These are phyloP conservation scores for Citeromyces hawaiiensis DNA, from an alignment of 1,139 yeast genomes.

Conservation along the genomic window DNA sequence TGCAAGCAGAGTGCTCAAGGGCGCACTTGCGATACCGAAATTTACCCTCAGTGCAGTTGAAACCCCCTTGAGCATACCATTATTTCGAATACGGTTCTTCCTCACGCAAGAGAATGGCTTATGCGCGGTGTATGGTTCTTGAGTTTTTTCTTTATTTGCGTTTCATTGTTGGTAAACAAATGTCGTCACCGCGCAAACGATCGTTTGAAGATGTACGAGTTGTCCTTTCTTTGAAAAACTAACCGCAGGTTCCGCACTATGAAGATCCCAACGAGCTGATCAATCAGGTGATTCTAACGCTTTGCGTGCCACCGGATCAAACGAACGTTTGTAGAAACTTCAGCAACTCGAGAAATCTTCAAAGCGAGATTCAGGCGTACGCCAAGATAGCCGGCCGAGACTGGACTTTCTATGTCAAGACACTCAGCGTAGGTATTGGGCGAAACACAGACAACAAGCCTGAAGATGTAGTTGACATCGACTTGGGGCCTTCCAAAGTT, in stretches of 20 bases:
- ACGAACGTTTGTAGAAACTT: constrained; percentile 30
- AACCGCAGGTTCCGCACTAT: constrained; percentile 10
- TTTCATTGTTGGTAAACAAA: background rate
- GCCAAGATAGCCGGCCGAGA: constrained; percentile 89
- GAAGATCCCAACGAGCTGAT: constrained; percentile 40
- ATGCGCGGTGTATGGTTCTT: background rate
- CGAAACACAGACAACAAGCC: constrained; percentile 52
- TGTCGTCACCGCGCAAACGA: constrained; percentile 2
- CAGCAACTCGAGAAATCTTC: constrained; percentile 61
- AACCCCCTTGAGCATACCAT: too few relatives aligned
- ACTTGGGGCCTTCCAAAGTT: constrained; percentile 92
- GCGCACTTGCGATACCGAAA: too few relatives aligned
- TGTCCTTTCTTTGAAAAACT: background rate
- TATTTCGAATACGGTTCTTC: too few relatives aligned
- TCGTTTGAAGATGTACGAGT: constrained; percentile 1
- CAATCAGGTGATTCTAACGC: constrained; percentile 36
- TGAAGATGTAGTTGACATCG: constrained; percentile 56
- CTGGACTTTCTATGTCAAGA: constrained; percentile 91
- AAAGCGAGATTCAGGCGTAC: constrained; percentile 87
- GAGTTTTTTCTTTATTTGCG: background rate
- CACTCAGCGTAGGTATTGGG: constrained; percentile 69
- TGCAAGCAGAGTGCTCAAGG: too few relatives aligned
- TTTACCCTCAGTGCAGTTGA: too few relatives aligned
- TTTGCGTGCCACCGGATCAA: constrained; percentile 28
- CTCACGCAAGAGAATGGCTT: too few relatives aligned